Evolutionary conservation across 352 stramenopile species (phyloP).

Genomic region (Phytopythium aichiense): DNA sequence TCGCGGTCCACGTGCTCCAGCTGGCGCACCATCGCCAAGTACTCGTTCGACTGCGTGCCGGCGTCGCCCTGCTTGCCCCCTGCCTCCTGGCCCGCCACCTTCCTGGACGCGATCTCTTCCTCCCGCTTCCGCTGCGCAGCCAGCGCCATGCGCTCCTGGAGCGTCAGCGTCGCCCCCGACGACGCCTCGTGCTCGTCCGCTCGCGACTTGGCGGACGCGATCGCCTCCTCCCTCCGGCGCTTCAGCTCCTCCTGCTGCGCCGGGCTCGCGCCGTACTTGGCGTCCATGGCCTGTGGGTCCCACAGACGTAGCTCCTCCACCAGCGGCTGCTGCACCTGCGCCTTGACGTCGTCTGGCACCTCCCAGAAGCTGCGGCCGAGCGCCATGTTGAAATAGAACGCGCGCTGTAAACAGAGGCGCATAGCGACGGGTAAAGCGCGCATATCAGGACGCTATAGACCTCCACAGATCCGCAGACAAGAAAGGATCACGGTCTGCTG

Average conservation of each 20-base stretch:
- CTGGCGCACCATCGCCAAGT: constrained; percentile 60
- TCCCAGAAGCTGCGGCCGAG: constrained; percentile 75
- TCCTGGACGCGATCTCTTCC: constrained; percentile 31
- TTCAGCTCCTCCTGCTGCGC: constrained; percentile 25
- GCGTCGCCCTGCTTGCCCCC: constrained; percentile 7
- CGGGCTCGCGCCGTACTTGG: constrained; percentile 24
- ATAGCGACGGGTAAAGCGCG: not conserved
- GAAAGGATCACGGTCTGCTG: not conserved
- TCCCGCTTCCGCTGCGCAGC: constrained; percentile 51
- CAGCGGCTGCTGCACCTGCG: constrained; percentile 42
- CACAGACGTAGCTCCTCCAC: constrained; percentile 46
- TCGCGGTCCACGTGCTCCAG: constrained; percentile 54
- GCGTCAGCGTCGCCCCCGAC: constrained; percentile 13
- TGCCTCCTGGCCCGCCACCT: constrained; percentile 2
- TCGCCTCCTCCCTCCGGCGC: constrained; percentile 34
- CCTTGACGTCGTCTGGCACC: constrained; percentile 43
- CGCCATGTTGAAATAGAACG: constrained; percentile 80
- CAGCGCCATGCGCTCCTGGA: constrained; percentile 61
- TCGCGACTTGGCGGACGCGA: constrained; percentile 28
- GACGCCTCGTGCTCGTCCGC: constrained; percentile 9
- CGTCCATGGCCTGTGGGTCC: constrained; percentile 31
- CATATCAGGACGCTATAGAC: not conserved
- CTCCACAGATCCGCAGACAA: not conserved
- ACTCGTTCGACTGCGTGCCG: constrained; percentile 35
- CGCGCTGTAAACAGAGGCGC: constrained; percentile 27